Conservation (phyloP, 192 early-diverging fungal genomes). For the Coemansia aciculifera region DNA sequence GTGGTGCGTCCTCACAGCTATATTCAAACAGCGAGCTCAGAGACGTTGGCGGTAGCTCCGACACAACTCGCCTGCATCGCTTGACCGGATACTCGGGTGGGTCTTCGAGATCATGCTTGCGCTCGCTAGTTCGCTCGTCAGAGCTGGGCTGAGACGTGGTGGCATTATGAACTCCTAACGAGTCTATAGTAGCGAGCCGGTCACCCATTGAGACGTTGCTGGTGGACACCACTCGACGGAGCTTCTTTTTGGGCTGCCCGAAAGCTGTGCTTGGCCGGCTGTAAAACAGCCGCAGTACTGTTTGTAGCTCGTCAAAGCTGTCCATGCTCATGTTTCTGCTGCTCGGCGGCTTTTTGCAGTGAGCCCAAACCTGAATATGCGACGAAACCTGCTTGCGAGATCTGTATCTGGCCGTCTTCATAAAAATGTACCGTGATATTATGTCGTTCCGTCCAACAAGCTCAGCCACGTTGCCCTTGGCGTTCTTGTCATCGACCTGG, state of each 20-base stretch:
- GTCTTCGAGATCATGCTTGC: conserved; percentile 25
- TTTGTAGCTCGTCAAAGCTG: conserved; percentile 40
- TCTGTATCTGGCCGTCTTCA: conserved; percentile 63
- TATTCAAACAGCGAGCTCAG: conserved; percentile 9
- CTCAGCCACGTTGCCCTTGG: conserved; percentile 24
- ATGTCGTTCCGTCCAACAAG: conserved; percentile 69
- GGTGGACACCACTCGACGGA: conserved; percentile 41
- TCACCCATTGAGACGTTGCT: conserved; percentile 19
- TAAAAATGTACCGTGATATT: conserved; percentile 72
- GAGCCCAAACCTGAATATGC: conserved; percentile 76
- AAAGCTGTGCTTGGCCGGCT: conserved; percentile 30
- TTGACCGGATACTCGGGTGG: conserved; percentile 23
- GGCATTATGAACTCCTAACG: conserved; percentile 26
- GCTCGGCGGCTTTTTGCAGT: conserved; percentile 64
- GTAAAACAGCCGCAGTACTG: conserved; percentile 37
- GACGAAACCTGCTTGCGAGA: conserved; percentile 80
- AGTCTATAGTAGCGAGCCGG: conserved; percentile 9
- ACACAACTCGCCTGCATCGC: conserved; percentile 37
- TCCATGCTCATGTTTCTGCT: conserved; percentile 35
- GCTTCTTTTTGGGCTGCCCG: conserved; percentile 28
- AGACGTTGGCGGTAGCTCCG: conserved; percentile 35
- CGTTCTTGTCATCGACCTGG: conserved; percentile 35
- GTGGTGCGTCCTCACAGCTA: neutral
- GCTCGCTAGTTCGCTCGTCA: neutral
- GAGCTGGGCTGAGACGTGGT: neutral